Evolutionary conservation across 2,329 filamentous ascomycete species (phyloP).

Genomic region (Cordyceps pruinosa): DNA sequence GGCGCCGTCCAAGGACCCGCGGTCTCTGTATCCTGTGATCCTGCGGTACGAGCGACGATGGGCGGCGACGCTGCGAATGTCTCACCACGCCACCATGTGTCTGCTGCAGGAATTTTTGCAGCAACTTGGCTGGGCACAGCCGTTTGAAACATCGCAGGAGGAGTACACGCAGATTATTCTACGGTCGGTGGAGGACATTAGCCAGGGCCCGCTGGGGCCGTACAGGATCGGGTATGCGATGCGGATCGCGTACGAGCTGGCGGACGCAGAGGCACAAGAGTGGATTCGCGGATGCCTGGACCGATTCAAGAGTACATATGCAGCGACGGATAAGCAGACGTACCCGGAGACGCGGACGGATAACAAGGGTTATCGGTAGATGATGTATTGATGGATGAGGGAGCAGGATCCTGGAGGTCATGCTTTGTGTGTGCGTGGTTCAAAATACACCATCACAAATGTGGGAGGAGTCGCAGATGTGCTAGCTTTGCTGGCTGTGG

Average conservation of each 20-base stretch:
- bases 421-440: background rate
- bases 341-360: conserved; percentile 6
- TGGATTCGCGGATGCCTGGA: conserved; percentile 9
- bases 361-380: background rate
- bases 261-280: conserved; percentile 3
- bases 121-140: conserved; percentile 24
- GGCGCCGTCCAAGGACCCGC: conserved; percentile 23
- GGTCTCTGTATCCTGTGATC: conserved; percentile 27
- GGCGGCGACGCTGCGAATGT: conserved; percentile 29
- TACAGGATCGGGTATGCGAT: conserved; percentile 32
- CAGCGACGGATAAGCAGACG: conserved; percentile 10
- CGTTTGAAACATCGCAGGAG: conserved; percentile 22
- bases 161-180: conserved; percentile 27
- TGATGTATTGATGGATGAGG: background rate
- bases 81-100: conserved; percentile 33
- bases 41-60: conserved; percentile 24
- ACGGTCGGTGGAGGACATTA: conserved; percentile 31
- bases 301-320: conserved; percentile 8
- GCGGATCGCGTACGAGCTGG: conserved; percentile 29
- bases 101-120: conserved; percentile 32
- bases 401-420: background rate
- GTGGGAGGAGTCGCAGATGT: background rate
- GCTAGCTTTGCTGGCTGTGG: too few species aligned
- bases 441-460: background rate
- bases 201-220: conserved; percentile 31